These are phyloP conservation scores for Neurospora sp. DNA, from an alignment of 2,329 filamentous ascomycete genomes.

Conservation along the genomic window DNA sequence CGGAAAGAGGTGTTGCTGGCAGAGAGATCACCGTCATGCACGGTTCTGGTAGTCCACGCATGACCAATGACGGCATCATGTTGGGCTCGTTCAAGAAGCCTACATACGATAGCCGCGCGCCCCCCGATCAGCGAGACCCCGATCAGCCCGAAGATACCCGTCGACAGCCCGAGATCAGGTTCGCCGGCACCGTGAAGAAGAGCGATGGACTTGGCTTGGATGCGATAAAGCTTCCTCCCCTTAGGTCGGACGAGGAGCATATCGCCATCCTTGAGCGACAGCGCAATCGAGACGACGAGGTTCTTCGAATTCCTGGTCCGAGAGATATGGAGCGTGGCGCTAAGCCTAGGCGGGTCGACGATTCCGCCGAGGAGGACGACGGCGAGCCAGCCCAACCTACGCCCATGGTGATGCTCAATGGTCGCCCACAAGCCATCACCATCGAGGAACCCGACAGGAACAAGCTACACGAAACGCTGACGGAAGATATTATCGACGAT, in stretches of 20 bases:
- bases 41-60: conserved; percentile 40
- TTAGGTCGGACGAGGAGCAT: conserved; percentile 61
- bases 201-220: conserved; percentile 46
- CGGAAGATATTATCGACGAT: conserved; percentile 34
- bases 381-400: conserved; percentile 13
- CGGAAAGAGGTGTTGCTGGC: conserved; percentile 55
- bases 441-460: conserved; percentile 53
- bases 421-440: conserved; percentile 46
- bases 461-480: conserved; percentile 26
- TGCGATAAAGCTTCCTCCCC: conserved; percentile 37
- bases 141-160: background rate
- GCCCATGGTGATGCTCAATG: conserved; percentile 4
- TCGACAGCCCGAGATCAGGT: conserved; percentile 45
- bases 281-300: conserved; percentile 62
- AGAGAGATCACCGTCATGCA: conserved; percentile 59
- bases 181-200: conserved; percentile 56
- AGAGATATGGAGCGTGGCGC: conserved; percentile 80
- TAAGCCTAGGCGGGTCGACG: conserved; percentile 47
- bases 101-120: background rate
- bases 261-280: conserved; percentile 85
- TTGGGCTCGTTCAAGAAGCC: conserved; percentile 19
- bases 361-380: conserved; percentile 24
- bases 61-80: conserved; percentile 53
- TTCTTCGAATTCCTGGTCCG: conserved; percentile 83
- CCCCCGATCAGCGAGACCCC: background rate